Evolutionary conservation across 306 rosid genomes (phyloP), one percentile per base, ranked within the genome.

Genomic region (Abrus pulchellus): DNA sequence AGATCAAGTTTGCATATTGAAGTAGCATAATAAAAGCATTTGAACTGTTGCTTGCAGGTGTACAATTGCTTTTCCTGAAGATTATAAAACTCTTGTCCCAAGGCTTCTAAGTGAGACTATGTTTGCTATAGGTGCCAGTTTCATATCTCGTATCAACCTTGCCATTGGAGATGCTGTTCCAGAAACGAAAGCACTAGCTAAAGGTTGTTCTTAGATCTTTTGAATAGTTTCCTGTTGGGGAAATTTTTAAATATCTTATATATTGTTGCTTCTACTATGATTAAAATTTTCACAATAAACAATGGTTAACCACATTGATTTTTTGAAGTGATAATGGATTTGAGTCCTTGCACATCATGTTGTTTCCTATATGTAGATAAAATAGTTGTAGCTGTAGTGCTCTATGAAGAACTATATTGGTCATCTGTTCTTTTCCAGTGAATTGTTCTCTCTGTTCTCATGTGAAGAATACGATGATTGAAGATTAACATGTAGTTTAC

Each of bases 121-220:
- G 99, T 79, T 86, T 55, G 89, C 90, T 74, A 83, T 96, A 44
- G 94, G 97, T 9, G 65, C 93, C 12, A 87, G 97, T 88, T 96
- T 96, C 90, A 81, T 90, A 88, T 93, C 97, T 41, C 93, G 92
- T 83, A 79, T 93, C 83, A 90, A 92, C 88, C 85, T 85, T 88
- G 96, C 97, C 14, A 90, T 91, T 29, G 97, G 97, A 43, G 97
- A 89, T 70, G 93, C 85, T 84, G 93, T 93, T 89, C 97, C 99
- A 40, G 99, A 94, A 85, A 96, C 99, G 78, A 91, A 91, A 87
- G 97, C 97, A 76, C 72, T 96, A 79, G 91, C 91, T 65, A 93
- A 93, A 96, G 99, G 99, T 96, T 72, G 66, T 54, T 59, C 74
- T 77, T 65, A 50, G 66, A 74, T 84, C 73, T 76, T 75, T 50